Conservation (phyloP, 78 protist genomes). For the Dictyostelium citrinum region DNA sequence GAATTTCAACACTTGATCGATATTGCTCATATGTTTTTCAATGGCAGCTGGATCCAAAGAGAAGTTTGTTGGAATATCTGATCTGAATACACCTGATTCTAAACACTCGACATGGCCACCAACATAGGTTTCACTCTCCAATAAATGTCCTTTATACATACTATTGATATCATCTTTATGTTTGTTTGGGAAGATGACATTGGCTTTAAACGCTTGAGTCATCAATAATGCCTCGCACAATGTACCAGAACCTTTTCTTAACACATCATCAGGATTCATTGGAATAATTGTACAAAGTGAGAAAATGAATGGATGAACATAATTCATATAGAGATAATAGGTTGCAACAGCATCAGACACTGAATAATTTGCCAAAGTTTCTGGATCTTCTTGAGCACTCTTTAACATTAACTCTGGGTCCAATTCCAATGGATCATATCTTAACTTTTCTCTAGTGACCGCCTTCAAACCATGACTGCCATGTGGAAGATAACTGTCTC, state of each 20-base stretch:
- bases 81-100: conserved; percentile 95
- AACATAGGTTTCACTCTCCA: conserved; percentile 97
- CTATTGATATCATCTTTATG: conserved; percentile 47
- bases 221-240: conserved; percentile 98
- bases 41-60: conserved; percentile 64
- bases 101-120: conserved; percentile 99
- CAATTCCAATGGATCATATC: conserved; percentile 98
- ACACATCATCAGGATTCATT: conserved; percentile 96
- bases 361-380: conserved; percentile 96
- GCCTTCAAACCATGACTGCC: conserved; percentile 98
- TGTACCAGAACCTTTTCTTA: conserved; percentile 99
- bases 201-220: conserved; percentile 87
- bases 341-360: conserved; percentile 99
- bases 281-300: conserved; percentile 99
- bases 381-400: conserved; percentile 88
- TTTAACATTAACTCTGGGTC: conserved; percentile 98
- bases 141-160: conserved; percentile 91
- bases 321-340: conserved; percentile 95
- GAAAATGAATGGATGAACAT: conserved; percentile 99
- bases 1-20: conserved; percentile 77
- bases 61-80: conserved; percentile 90
- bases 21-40: conserved; percentile 60
- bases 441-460: conserved; percentile 95
- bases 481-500: conserved; percentile 99
- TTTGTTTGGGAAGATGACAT: conserved; percentile 98